A percentile compares a stretch with the other conserved stretches of the same genome.
Evolutionary conservation across 148 eudicot species (phyloP).

Genomic region (Nepenthes mirabilis): DNA sequence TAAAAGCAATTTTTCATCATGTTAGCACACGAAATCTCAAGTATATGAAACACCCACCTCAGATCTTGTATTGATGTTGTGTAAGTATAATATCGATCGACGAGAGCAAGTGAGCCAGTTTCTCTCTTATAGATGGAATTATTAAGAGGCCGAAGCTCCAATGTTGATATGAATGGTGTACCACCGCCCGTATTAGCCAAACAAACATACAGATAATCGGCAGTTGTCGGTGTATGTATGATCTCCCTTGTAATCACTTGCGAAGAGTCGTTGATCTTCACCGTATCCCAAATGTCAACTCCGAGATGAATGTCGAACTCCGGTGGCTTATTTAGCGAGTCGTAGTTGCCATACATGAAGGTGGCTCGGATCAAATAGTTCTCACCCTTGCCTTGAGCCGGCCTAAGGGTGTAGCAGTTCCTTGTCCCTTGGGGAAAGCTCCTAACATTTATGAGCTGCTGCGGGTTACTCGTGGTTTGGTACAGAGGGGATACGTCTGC

Average conservation of each 20-base stretch:
- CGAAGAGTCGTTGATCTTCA: background rate
- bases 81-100: slow-evolving; percentile 7
- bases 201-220: slow-evolving; percentile 22
- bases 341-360: slow-evolving; percentile 37
- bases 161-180: slow-evolving; percentile 28
- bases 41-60: background rate
- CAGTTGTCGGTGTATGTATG: slow-evolving; percentile 11
- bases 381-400: slow-evolving; percentile 8
- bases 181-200: slow-evolving; percentile 16
- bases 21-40: no score
- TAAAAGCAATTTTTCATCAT: no score
- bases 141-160: slow-evolving; percentile 23
- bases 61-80: background rate
- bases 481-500: background rate
- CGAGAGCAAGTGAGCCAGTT: slow-evolving; percentile 14
- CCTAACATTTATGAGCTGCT: slow-evolving; percentile 11
- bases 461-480: background rate
- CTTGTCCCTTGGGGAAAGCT: slow-evolving; percentile 26
- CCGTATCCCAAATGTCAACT: slow-evolving; percentile 21
- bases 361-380: slow-evolving; percentile 23
- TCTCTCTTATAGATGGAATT: slow-evolving; percentile 7
- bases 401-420: slow-evolving; percentile 31
- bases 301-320: slow-evolving; percentile 22
- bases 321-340: slow-evolving; percentile 8
- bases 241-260: slow-evolving; percentile 4